Conservation (phyloP, 129 eudicot genomes). For the Pittosporum tobira region DNA sequence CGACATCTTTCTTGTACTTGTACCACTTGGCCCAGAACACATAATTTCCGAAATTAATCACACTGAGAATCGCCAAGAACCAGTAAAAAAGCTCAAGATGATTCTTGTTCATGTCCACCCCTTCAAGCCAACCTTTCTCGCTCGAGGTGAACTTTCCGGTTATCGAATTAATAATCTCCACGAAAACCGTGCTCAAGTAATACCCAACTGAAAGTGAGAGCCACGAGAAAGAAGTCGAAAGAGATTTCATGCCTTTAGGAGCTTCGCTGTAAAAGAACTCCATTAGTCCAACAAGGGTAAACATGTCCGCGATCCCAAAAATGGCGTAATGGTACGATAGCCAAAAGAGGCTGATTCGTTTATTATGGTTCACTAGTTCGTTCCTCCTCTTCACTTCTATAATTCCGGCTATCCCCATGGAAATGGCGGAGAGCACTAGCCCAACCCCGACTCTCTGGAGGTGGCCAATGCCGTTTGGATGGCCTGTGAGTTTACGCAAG, state of each 20-base stretch:
- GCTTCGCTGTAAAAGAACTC: constrained; percentile 19
- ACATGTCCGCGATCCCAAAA: constrained; percentile 14
- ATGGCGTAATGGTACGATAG: constrained; percentile 5
- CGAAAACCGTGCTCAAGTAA: constrained; percentile 15
- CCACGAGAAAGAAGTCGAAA: neutral
- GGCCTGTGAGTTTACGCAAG: constrained; percentile 13
- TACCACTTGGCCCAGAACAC: constrained; percentile 12
- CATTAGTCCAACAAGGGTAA: constrained; percentile 11
- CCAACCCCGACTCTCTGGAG: constrained; percentile 25
- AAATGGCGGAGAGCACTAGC: constrained; percentile 12
- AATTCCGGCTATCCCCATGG: constrained; percentile 21
- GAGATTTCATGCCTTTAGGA: constrained; percentile 10
- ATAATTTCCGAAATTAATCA: neutral
- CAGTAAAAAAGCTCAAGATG: constrained; percentile 13
- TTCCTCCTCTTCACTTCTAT: constrained; percentile 17
- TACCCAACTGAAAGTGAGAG: constrained; percentile 10
- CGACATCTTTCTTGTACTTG: constrained; percentile 10
- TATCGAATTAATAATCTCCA: constrained; percentile 3
- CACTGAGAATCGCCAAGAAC: constrained; percentile 5
- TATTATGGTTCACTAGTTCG: constrained; percentile 4
- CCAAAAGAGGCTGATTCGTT: constrained; percentile 15
- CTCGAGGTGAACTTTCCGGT: neutral
- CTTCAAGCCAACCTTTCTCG: constrained; percentile 9
- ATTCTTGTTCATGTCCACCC: neutral
- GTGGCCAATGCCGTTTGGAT: constrained; percentile 19